A percentile compares a stretch with the other conserved stretches of the same genome.
These are phyloP conservation scores for Nakataea oryzae DNA, from an alignment of 2,329 filamentous ascomycete species.

Conservation along the genomic window DNA sequence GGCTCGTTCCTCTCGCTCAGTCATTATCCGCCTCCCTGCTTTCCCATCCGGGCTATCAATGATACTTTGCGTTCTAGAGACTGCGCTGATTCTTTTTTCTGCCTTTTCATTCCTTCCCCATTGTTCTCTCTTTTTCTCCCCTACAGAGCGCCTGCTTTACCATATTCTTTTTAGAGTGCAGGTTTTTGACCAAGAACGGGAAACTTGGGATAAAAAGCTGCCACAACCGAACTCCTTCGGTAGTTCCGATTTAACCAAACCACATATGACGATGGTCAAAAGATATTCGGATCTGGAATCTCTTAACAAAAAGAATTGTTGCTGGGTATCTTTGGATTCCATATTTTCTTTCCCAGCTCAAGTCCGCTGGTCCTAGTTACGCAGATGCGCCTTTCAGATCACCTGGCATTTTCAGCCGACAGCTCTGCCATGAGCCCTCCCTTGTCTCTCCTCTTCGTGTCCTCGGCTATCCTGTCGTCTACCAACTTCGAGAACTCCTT, in stretches of 20 bases:
- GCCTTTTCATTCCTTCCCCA: neutral
- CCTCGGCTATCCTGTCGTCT: conserved; percentile 62
- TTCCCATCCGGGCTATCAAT: neutral
- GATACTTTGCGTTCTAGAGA: too few species aligned
- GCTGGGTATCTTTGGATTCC: conserved; percentile 1
- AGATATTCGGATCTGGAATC: neutral
- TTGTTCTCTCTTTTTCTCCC: too few species aligned
- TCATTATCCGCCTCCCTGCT: too few species aligned
- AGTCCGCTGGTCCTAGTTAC: neutral
- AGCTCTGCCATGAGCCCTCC: conserved; percentile 69
- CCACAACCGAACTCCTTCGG: neutral
- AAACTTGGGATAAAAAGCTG: neutral
- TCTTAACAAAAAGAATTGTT: neutral
- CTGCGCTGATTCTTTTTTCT: neutral
- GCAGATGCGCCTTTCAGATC: conserved; percentile 17
- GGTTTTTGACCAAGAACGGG: neutral
- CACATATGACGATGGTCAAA: neutral
- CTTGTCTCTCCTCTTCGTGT: conserved; percentile 66
- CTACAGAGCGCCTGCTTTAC: neutral
- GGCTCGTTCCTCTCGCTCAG: neutral
- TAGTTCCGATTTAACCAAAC: neutral
- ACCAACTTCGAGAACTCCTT: conserved; percentile 70
- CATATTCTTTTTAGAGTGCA: neutral
- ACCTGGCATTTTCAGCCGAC: conserved; percentile 77
- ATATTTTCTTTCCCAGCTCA: neutral